Percentiles rank a stretch among this genome's conserved stretches.
These are phyloP conservation scores for Pythium dissimile DNA, from an alignment of 352 stramenopile species.

Conservation along the genomic window DNA sequence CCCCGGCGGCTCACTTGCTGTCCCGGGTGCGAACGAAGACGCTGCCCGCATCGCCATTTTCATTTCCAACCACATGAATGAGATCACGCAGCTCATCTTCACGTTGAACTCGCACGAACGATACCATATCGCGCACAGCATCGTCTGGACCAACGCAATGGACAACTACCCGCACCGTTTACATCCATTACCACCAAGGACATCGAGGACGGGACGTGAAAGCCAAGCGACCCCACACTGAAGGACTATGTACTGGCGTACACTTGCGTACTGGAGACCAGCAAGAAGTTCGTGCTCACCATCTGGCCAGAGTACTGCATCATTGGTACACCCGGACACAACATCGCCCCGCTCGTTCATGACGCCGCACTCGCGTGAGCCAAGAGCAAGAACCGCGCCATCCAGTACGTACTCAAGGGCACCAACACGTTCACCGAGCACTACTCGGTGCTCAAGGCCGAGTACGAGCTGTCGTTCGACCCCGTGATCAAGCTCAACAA, in stretches of 20 bases:
- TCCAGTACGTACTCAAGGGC: constrained; percentile 93
- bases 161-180: constrained; percentile 86
- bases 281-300: constrained; percentile 88
- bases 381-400: constrained; percentile 35
- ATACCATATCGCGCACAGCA: constrained; percentile 94
- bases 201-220: constrained; percentile 55
- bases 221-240: constrained; percentile 56
- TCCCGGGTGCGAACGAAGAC: constrained; percentile 91
- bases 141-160: constrained; percentile 87
- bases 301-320: constrained; percentile 98
- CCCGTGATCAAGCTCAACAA: constrained; percentile 81
- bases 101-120: constrained; percentile 96
- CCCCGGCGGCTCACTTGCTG: constrained; percentile 92
- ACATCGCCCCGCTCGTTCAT: constrained; percentile 81
- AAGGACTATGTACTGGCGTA: constrained; percentile 90
- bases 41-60: constrained; percentile 86
- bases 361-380: constrained; percentile 86
- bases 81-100: constrained; percentile 88
- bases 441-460: constrained; percentile 93
- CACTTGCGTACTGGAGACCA: constrained; percentile 82
- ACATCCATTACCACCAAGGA: constrained; percentile 90
- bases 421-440: constrained; percentile 95
- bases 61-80: constrained; percentile 58
- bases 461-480: constrained; percentile 87
- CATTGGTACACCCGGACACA: constrained; percentile 89